phyloP scores from a whole-genome alignment of 2,329 filamentous ascomycete species.

The Penicillium fuscoglaucum region DNA sequence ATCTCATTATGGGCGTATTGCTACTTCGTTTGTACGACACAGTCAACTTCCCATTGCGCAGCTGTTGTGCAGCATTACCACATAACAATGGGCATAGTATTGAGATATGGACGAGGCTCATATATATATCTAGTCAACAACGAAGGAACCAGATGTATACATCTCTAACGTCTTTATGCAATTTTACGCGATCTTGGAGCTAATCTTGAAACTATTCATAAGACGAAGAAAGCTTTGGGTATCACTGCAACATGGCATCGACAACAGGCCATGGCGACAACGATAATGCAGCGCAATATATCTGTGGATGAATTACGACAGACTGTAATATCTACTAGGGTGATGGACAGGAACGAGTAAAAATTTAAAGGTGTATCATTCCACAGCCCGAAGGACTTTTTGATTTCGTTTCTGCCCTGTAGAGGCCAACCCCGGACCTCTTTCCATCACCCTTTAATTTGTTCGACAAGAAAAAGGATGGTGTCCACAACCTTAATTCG shows the following conservation, averaged over 20 bases:
- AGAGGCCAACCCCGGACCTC: conserved; percentile 28
- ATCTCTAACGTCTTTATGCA: too few species aligned
- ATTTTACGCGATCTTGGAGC: too few species aligned
- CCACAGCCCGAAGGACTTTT: conserved; percentile 24
- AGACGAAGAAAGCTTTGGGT: not conserved
- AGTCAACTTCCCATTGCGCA: too few species aligned
- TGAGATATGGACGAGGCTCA: too few species aligned
- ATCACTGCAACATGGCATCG: not conserved
- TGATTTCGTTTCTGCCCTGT: conserved; percentile 31
- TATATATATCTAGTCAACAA: too few species aligned
- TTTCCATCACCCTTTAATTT: conserved; percentile 31
- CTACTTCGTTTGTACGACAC: too few species aligned
- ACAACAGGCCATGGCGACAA: not conserved
- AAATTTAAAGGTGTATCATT: conserved; percentile 31
- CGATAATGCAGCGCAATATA: not conserved
- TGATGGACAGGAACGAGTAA: conserved; percentile 14
- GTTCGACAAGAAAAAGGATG: conserved; percentile 36
- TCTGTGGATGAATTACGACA: not conserved
- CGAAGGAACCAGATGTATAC: too few species aligned
- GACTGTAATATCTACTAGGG: conserved; percentile 14
- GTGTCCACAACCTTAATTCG: conserved; percentile 44
- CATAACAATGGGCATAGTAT: too few species aligned
- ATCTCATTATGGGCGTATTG: too few species aligned
- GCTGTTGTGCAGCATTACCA: too few species aligned
- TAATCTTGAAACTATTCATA: not conserved